A percentile compares a stretch with the other conserved stretches of the same genome.
These are phyloP conservation scores for Striga hermonthica DNA, from an alignment of 305 asterid genomes.

Conservation along the genomic window DNA sequence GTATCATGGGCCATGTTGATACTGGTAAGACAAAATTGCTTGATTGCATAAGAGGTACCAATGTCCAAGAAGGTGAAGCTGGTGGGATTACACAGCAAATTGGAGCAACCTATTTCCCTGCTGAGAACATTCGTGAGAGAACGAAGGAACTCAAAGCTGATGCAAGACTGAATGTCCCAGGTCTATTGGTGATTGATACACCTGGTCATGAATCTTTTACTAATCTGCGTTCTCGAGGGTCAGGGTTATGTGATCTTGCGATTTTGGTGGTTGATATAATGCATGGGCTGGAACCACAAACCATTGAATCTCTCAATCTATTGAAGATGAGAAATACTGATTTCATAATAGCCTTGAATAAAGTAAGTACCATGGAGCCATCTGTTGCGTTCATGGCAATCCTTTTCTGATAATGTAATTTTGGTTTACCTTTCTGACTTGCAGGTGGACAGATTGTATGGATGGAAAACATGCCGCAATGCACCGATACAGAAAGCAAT, in stretches of 20 bases:
- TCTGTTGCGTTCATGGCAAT: constrained; percentile 22
- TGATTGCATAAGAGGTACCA: constrained; percentile 95
- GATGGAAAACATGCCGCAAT: constrained; percentile 77
- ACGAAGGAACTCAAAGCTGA: constrained; percentile 96
- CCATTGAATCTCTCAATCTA: constrained; percentile 94
- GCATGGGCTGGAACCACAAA: constrained; percentile 99
- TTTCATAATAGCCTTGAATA: constrained; percentile 89
- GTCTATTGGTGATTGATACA: constrained; percentile 92
- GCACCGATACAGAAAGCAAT: constrained; percentile 83
- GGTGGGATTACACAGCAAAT: constrained; percentile 99
- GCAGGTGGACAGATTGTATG: constrained; percentile 89
- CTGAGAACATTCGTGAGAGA: constrained; percentile 94
- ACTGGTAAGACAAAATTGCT: constrained; percentile 97
- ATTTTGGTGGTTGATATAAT: constrained; percentile 95
- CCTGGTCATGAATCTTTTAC: constrained; percentile 99
- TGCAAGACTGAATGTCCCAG: constrained; percentile 94
- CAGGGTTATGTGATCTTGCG: constrained; percentile 98
- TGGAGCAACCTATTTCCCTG: constrained; percentile 98
- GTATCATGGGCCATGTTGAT: constrained; percentile 99
- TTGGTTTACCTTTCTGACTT: constrained; percentile 26
- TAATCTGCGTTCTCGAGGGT: constrained; percentile 94
- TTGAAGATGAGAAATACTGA: constrained; percentile 89
- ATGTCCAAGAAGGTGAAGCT: constrained; percentile 99
- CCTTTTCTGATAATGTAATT: constrained; percentile 12
- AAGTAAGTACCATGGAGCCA: constrained; percentile 50